Evolutionary conservation across 768 basidiomycete genomes (phyloP).

Genomic region (Rickenella mellea): DNA sequence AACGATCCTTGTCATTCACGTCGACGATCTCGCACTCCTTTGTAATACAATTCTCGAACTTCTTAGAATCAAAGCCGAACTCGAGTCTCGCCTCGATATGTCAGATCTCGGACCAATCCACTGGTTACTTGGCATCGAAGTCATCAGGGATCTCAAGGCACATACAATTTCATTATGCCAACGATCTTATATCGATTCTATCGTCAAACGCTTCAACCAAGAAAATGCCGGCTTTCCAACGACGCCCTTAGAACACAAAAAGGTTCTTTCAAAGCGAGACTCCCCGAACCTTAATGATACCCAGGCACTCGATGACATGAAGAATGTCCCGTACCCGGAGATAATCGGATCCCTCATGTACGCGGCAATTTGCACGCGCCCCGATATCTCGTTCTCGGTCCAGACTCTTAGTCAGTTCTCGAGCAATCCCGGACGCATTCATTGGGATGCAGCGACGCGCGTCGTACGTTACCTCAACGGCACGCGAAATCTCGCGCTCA

Average conservation of each 20-base stretch:
- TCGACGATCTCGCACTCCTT: constrained; percentile 15
- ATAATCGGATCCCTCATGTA: constrained; percentile 22
- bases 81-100: constrained; percentile 1
- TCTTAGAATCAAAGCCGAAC: constrained; percentile 1
- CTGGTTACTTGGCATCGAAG: constrained; percentile 5
- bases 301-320: too few species aligned
- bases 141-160: constrained; percentile 3
- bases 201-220: constrained; percentile 7
- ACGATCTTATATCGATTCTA: constrained; percentile 6
- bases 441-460: constrained; percentile 15
- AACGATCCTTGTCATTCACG: constrained; percentile 16
- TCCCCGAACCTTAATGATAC: too few species aligned
- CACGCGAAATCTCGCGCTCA: constrained; percentile 2
- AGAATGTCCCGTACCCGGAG: constrained; percentile 8
- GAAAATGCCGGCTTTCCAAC: neutral
- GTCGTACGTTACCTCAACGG: constrained; percentile 15
- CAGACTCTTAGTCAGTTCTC: constrained; percentile 12
- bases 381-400: constrained; percentile 20
- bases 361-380: constrained; percentile 14
- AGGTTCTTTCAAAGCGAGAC: neutral
- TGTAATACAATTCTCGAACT: neutral
- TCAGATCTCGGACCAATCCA: constrained; percentile 2
- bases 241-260: constrained; percentile 6
- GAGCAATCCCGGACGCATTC: constrained; percentile 10
- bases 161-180: constrained; percentile 8